Base-by-base conservation (phyloP, 2,329 filamentous ascomycete species). In the Lasiodiplodia citricola region DNA sequence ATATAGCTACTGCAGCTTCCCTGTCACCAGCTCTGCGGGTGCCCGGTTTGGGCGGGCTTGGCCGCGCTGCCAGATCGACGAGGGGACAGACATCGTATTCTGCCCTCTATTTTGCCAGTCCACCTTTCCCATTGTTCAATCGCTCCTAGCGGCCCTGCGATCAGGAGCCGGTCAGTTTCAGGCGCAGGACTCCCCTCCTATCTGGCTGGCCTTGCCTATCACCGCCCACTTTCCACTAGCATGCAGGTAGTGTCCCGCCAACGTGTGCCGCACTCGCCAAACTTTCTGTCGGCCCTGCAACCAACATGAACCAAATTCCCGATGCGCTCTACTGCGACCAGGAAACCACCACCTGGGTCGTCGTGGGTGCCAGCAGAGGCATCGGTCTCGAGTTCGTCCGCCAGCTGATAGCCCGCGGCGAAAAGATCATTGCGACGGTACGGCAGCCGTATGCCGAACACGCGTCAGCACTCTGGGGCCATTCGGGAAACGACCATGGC, bases 301-400 rank as follows among this genome's bases (percentile, higher is more conserved):
- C 23, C 70, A 70, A 72, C 58, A 82, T 82, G 79, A 80, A 81
- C 73, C 80, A 78, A 71, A 82, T 82, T 65, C 80, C 80, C 23
- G 77, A 80, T 73, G 74, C 81, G 55, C 75, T 82, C 62, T 82
- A 81, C 70, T 76, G 77, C 70, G 78, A 80, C 66, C 75, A 78
- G 70, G 76, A 81, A 66, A 77, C 72, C 69, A 81, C 79, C 68
- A 83, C 82, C 57, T 84, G 82, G 82, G 75, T 83, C 60, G 79
- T 84, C 63, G 75, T 84, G 18, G 83, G 83, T 65, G 82, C 83
- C 47, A 83, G 80, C 54, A 78, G 82, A 74, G 83, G 83, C 57
- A 83, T 84, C 72, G 85, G 85, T 21, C 79, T 85, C 50, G 85
- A 87, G 72, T 86, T 87, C 70, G 84, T 85, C 47, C 79, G 81